Base-by-base conservation (phyloP, 1,284 basidiomycete genomes). In the Meira nashicola region DNA sequence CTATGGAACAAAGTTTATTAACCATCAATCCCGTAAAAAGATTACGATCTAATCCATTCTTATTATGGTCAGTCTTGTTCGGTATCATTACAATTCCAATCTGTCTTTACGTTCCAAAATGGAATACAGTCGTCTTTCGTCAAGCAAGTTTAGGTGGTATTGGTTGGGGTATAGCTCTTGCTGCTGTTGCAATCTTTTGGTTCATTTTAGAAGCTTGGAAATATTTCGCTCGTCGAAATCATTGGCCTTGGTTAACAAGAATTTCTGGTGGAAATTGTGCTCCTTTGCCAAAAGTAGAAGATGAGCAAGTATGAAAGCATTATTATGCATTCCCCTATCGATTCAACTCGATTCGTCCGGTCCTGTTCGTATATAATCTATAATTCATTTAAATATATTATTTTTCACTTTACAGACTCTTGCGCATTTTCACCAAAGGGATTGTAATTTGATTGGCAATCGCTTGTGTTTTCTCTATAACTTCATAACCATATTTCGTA, bases 121-220 rank as follows among this genome's bases (percentile, higher is more conserved):
- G 73, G 71, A 72, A 72, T 63, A 63, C 62, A 15, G 65, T 65
- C 28, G 71, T 74, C 50, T 71, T 74, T 63, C 55, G 66, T 3
- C 70, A 73, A 17, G 65, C 62, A 12, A 55, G 65, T n/a, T 60
- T 74, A 58, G 54, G 51, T 25, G 71, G 71, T 11, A 50, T 51
- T 37, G 72, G 69, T 0, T 74, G 72, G 72, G 71, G 66, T 39
- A 59, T 70, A 43, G 63, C 69, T 46, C 58, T 71, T 25, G 69
- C 61, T 17, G 70, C 67, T 55, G 67, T 64, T 2, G 51, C 67
- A 6, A 33, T 59, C 14, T 74, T 74, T 49, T 43, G 69, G 25
- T 55, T 48, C 6, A 47, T 54, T 15, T 60, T 74, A 23, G 72
- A 74, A 62, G 55, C 65, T 8, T 74, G 72, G 72, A 74, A 74